These are phyloP conservation scores for Shiraia sp. DNA, from an alignment of 2,329 filamentous ascomycete species.

Conservation along the genomic window DNA sequence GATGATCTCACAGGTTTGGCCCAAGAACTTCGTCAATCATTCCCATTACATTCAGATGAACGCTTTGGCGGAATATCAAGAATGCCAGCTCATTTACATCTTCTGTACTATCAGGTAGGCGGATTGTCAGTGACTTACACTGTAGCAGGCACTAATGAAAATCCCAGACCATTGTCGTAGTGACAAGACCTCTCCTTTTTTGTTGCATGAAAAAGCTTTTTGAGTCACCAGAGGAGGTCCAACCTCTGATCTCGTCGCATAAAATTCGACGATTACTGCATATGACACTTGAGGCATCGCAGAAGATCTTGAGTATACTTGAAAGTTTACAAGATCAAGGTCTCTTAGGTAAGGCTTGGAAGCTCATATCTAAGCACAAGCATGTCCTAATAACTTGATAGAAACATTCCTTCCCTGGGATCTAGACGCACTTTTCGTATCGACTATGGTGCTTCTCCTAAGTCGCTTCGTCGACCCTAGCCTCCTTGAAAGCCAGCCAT, in stretches of 20 bases:
- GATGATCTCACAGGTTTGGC: constrained; percentile 46
- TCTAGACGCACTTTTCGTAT: constrained; percentile 51
- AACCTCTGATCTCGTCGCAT: constrained; percentile 40
- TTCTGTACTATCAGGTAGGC: constrained; percentile 49
- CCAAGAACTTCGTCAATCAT: constrained; percentile 45
- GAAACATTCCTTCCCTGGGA: constrained; percentile 57
- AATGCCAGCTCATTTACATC: constrained; percentile 45
- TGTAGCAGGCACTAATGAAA: no score
- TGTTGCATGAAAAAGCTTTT: constrained; percentile 47
- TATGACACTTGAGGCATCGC: constrained; percentile 50
- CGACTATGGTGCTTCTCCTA: constrained; percentile 49
- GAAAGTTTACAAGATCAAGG: constrained; percentile 51
- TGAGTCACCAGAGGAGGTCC: constrained; percentile 31
- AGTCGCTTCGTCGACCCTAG: constrained; percentile 36
- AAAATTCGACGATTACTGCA: constrained; percentile 46
- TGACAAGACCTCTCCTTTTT: constrained; percentile 49
- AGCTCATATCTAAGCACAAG: not conserved
- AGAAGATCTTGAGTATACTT: constrained; percentile 51
- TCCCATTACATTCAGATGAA: constrained; percentile 44
- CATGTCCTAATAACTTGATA: constrained; percentile 19
- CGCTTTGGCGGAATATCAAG: constrained; percentile 48
- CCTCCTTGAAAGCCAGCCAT: constrained; percentile 39
- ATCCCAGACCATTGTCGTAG: constrained; percentile 50
- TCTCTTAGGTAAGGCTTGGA: constrained; percentile 47
- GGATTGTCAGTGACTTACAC: no score